Evolutionary conservation across 108 stramenopile genomes (phyloP), one percentile per base, ranked within the genome.

Genomic region (Cylindrotheca fusiformis): DNA sequence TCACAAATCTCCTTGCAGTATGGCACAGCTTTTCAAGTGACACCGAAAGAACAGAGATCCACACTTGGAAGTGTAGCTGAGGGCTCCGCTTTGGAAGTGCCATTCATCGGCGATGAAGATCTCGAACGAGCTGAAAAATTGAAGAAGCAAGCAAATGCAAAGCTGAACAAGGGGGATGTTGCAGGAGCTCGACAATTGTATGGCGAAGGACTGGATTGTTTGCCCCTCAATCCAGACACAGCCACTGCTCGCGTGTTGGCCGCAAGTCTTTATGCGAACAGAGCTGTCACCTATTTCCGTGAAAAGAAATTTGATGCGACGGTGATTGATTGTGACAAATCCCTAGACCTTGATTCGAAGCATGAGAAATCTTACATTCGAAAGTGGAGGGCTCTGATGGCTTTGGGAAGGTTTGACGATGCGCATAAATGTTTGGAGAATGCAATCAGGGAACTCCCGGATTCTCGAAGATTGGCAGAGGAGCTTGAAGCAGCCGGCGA

Each of bases 71-170:
- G 61, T 24, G 71, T 72, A 28, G 58, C 56, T 5, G 71, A 72
- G 23, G 64, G 64, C 31, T 44, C 51, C 18, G 65, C 52, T 8
- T 25, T 57, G 23, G 71, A 72, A 17, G 32, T 72, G 24, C 64
- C 71, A 2, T 48, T 20, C 33, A 53, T 32, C 30, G 41, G 32
- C 3, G 52, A 65, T 29, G 71, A 65, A 31, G 71, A 72, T 20
- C 57, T 74, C 22, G 78, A 73, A 41, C 60, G 58, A 46, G 71
- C 80, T 21, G 72, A 76, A 28, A 75, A 75, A 54, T 36, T 81
- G 55, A 81, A 76, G 57, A 74, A 76, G 31, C 75, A 81, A 48
- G 80, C 80, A 25, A 81, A 81, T 53, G 72, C 75, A 2, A 76
- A 76, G 46, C 60, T 81, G 21, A 81, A 76, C 68, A 75, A 81